Percentiles rank a stretch among this genome's conserved stretches.
phyloP scores from a whole-genome alignment of 2,329 filamentous ascomycete genomes.

The Hypoxylon sp. region DNA sequence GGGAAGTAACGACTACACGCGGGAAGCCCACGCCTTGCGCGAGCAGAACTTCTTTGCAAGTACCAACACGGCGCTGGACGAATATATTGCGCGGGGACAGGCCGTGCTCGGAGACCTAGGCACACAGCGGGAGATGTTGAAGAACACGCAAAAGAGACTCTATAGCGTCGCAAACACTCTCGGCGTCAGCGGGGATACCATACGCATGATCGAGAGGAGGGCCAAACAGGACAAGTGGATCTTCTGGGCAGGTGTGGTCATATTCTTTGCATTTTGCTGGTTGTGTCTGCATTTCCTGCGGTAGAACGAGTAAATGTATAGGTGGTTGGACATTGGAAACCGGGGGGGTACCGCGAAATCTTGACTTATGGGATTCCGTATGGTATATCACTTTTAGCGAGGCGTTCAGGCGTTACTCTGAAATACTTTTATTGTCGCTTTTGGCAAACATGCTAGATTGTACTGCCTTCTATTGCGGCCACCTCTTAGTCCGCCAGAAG shows the following conservation, averaged over 20 bases:
- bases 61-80: conserved; percentile 89
- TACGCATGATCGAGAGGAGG: conserved; percentile 93
- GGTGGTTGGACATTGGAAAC: conserved; percentile 23
- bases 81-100: conserved; percentile 92
- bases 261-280: conserved; percentile 95
- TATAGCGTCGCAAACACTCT: conserved; percentile 96
- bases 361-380: not conserved
- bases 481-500: not conserved
- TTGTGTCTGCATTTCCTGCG: conserved; percentile 87
- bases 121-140: conserved; percentile 93
- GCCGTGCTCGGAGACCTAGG: conserved; percentile 91
- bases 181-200: conserved; percentile 94
- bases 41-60: conserved; percentile 90
- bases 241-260: conserved; percentile 86
- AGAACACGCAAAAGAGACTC: conserved; percentile 90
- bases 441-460: conserved; percentile 4
- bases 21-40: conserved; percentile 86
- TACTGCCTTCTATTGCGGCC: conserved; percentile 6
- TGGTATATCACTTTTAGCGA: conserved; percentile 43
- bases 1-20: conserved; percentile 73
- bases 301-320: conserved; percentile 57
- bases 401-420: conserved; percentile 45
- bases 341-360: conserved; percentile 14
- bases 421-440: conserved; percentile 12
- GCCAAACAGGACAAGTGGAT: conserved; percentile 99